These are phyloP conservation scores for Somion occarium DNA, from an alignment of 1,284 basidiomycete species.

Conservation along the genomic window DNA sequence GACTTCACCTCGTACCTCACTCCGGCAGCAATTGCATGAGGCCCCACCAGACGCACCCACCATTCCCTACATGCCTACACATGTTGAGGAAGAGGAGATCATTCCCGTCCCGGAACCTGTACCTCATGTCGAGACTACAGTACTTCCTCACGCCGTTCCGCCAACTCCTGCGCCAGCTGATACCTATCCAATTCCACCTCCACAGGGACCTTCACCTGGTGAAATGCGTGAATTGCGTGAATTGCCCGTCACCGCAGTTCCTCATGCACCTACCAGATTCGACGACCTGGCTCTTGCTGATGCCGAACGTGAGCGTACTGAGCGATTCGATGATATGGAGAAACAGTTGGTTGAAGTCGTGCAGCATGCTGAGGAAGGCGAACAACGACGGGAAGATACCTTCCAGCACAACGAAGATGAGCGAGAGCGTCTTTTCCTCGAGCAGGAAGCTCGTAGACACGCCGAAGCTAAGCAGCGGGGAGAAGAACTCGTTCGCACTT, in stretches of 20 bases:
- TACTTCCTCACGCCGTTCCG: background rate
- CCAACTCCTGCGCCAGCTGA: background rate
- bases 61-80: conserved; percentile 15
- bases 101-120: background rate
- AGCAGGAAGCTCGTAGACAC: conserved; percentile 53
- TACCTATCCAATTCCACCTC: background rate
- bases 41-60: conserved; percentile 13
- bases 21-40: conserved; percentile 11
- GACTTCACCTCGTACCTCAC: conserved; percentile 4
- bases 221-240: background rate
- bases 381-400: conserved; percentile 54
- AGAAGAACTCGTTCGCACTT: conserved; percentile 43
- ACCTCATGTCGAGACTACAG: background rate
- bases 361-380: conserved; percentile 47
- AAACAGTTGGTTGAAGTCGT: conserved; percentile 40
- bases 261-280: conserved; percentile 23
- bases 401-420: conserved; percentile 63
- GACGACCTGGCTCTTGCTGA: conserved; percentile 38
- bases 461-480: conserved; percentile 41
- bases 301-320: conserved; percentile 46
- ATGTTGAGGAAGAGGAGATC: background rate
- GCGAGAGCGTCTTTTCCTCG: conserved; percentile 54
- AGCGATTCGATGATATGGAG: conserved; percentile 53
- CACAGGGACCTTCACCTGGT: background rate
- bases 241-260: conserved; percentile 5